A percentile compares a stretch with the other conserved stretches of the same genome.
phyloP scores from a whole-genome alignment of 1,284 basidiomycete genomes.

The Albatrellus sp. region DNA sequence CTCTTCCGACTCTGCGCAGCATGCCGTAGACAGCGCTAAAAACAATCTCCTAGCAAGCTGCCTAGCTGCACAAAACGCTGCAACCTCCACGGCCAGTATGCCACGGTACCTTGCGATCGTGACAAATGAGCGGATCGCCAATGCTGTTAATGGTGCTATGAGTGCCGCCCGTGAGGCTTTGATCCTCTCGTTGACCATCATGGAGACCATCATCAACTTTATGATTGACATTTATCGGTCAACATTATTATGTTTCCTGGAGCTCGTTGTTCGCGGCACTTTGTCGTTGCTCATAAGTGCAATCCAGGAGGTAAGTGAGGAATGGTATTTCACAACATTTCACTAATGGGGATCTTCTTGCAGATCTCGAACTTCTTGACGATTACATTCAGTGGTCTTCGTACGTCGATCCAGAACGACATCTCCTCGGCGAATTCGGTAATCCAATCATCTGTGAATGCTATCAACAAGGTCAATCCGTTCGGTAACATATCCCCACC shows the following conservation, averaged over 20 bases:
- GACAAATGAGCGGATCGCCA: constrained; percentile 68
- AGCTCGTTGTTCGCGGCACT: constrained; percentile 77
- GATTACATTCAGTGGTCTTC: constrained; percentile 44
- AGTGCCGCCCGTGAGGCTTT: constrained; percentile 65
- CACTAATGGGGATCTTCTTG: constrained; percentile 6
- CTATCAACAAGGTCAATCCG: constrained; percentile 62
- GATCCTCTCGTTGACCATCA: constrained; percentile 62
- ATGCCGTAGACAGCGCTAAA: constrained; percentile 60
- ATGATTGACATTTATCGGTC: constrained; percentile 87
- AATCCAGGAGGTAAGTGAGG: constrained; percentile 54
- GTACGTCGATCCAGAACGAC: constrained; percentile 61
- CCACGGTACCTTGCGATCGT: constrained; percentile 80
- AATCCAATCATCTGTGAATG: constrained; percentile 52
- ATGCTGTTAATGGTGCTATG: constrained; percentile 70
- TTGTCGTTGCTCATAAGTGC: constrained; percentile 73
- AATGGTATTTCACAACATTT: constrained; percentile 9
- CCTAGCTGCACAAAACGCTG: constrained; percentile 71
- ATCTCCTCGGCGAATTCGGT: constrained; percentile 57
- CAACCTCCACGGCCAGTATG: constrained; percentile 71
- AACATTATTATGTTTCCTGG: constrained; percentile 84
- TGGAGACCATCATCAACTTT: constrained; percentile 85
- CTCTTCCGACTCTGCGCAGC: constrained; percentile 60
- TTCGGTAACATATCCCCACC: constrained; percentile 58
- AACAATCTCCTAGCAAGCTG: constrained; percentile 67
- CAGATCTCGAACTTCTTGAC: constrained; percentile 65